Evolutionary conservation across 192 early-diverging fungal genomes (phyloP), one percentile per base, ranked within the genome.

Genomic region (Umbelopsis isabellina): DNA sequence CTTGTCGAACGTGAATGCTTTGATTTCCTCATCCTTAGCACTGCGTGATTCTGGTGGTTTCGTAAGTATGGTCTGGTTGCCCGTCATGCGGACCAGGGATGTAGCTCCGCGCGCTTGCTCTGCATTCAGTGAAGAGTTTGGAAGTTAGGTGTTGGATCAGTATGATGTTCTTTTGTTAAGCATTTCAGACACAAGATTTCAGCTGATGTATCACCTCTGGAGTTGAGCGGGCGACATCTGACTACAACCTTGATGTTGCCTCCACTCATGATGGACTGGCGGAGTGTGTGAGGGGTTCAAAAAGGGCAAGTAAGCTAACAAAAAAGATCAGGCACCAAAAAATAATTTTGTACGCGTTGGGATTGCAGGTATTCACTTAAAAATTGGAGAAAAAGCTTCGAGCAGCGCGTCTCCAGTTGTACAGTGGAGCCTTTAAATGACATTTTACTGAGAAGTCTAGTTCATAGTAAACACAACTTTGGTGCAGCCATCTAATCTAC

Each of bases 1-100:
- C 64, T 92, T 84, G 77, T 97, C 95, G 76, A 93, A 97, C 5
- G 88, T 92, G 77, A 93, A 97, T 9, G 87, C 73, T 72, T 90
- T 90, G 37, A 77, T 25, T 66, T 79, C 79, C 25, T 84, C 83
- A 23, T 75, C 81, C 64, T 74, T 81, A 11, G 73, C 70, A 30
- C 77, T 75, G 69, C 72, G 69, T 46, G 48, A 65, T 52, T 81
- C 80, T 66, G 69, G 46, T 44, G 90, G 85, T 69, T 79, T 81
- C 13, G 73, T 74, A 22, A 93, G 83, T 50, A 82, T 86, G 5
- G 92, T 91, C 81, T 91, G 91, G 72, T 90, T 75, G 11, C 88
- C 91, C 13, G 85, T 80, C 92, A 93, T 92, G 11, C 87, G 81
- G 70, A 93, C 89, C 18, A 92, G 81, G 50, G 83, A 78, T 70